phyloP scores from a whole-genome alignment of 306 rosid species.

The Sicyos baderoa region DNA sequence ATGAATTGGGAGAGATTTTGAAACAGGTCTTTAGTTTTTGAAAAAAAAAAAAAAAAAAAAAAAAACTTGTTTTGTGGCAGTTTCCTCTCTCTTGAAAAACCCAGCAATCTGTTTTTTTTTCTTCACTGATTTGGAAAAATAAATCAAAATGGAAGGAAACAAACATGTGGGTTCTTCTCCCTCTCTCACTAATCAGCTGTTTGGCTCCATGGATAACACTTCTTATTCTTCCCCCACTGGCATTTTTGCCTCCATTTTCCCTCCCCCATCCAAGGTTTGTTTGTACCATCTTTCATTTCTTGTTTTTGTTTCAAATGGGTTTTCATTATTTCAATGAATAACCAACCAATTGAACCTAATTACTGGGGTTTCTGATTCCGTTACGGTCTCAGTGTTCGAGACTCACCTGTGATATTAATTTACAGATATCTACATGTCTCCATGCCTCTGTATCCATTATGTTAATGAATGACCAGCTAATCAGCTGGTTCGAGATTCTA shows the following conservation, averaged over 20 bases:
- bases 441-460: no score
- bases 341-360: not conserved
- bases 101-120: not conserved
- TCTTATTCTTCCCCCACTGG: constrained; percentile 42
- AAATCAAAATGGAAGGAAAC: constrained; percentile 47
- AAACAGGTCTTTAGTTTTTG: not conserved
- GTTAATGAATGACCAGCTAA: no score
- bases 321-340: not conserved
- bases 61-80: no score
- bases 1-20: constrained; percentile 6
- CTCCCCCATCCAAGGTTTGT: constrained; percentile 43
- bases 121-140: not conserved
- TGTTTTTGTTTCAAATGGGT: not conserved
- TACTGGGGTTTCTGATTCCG: not conserved
- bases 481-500: no score
- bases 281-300: not conserved
- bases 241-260: constrained; percentile 57
- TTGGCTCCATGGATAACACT: constrained; percentile 38
- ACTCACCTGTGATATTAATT: no score
- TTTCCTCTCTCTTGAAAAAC: no score
- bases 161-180: constrained; percentile 43
- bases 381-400: no score
- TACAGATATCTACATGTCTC: not conserved
- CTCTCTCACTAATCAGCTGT: constrained; percentile 64
- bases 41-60: no score